Conservation (phyloP, 306 rosid genomes). For the Fagus sylvatica region DNA sequence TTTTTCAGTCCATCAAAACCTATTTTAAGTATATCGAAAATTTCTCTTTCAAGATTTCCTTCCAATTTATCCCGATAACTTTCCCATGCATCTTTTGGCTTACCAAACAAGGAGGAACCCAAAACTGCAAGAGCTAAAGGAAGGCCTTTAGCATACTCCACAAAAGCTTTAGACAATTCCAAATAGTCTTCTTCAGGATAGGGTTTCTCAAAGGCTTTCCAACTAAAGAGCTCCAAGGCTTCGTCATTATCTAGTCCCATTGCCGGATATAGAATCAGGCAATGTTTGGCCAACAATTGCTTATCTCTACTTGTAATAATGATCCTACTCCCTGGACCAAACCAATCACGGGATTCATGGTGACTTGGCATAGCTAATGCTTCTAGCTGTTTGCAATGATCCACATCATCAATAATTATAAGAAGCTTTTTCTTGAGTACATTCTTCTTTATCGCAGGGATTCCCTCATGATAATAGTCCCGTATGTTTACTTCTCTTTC, state of each 20-base stretch:
- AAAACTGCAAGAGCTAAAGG: slow-evolving; percentile 32
- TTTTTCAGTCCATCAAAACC: slow-evolving; percentile 24
- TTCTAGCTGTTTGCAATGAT: background rate
- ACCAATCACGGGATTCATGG: background rate
- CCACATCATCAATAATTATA: background rate
- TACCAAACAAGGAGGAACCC: slow-evolving; percentile 22
- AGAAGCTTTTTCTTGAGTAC: background rate
- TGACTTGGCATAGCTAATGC: background rate
- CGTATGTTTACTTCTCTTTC: background rate
- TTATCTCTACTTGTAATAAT: background rate
- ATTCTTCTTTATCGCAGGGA: background rate
- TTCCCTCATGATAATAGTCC: rapidly evolving
- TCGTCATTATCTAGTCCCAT: slow-evolving; percentile 1
- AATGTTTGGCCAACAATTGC: background rate
- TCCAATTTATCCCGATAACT: slow-evolving; percentile 1
- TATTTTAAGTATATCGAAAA: background rate
- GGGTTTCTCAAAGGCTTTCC: slow-evolving; percentile 3
- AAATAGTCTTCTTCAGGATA: background rate
- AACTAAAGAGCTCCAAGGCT: slow-evolving; percentile 22
- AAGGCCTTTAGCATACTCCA: slow-evolving; percentile 29
- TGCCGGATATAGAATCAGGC: background rate
- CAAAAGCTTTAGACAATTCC: slow-evolving; percentile 1
- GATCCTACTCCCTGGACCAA: background rate
- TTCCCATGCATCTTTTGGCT: slow-evolving; percentile 11
- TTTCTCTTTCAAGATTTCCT: background rate